Evolutionary conservation across 768 basidiomycete species (phyloP), one percentile per base, ranked within the genome.

Genomic region (Trametopsis cervina): DNA sequence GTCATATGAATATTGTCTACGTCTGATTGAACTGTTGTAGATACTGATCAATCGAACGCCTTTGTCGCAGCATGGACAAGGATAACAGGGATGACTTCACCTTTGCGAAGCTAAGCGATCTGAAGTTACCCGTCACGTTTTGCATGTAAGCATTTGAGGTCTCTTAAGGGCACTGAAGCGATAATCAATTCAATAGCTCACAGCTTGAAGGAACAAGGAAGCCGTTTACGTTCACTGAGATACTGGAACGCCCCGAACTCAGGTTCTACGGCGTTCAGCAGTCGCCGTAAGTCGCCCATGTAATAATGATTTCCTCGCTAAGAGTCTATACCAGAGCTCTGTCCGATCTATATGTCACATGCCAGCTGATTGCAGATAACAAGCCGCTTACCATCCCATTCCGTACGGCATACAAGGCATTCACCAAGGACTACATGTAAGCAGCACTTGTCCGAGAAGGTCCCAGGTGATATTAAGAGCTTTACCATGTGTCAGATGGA

Each of bases 291-390:
- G 80, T 65, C 40, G 37, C 29, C 22, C 38, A 11, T 17, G 18
- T 25, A 40, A 23, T 13, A 33, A 29, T 6, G 11, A 17, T 15
- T 39, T 15, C 20, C 20, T 41, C 12, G 26, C 2, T 39, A 27
- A 15, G 56, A 50, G 43, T 47, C 54, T 42, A 36, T 4, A 38
- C 13, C 21, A 96, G 92, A 55, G 83, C 80, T 12, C 78, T 86
- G 55, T 89, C 93, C 62, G 96, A 98, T 67, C 78, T 98, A 49
- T 95, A 91, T 66, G 86, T 97, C 45, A 91, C 89, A 10, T 86
- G 90, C 62, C 89, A 95, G 62, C 81, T 99, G 13, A 75, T 89
- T 51, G 88, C 91, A 10, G 91, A 96, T 63, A 95, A 95, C 64
- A 91, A 93, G 60, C 90, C 89, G 0, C 71, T 95, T 37, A 93